Conservation (phyloP, 352 stramenopile species). For the Globisporangium mamillatum region DNA sequence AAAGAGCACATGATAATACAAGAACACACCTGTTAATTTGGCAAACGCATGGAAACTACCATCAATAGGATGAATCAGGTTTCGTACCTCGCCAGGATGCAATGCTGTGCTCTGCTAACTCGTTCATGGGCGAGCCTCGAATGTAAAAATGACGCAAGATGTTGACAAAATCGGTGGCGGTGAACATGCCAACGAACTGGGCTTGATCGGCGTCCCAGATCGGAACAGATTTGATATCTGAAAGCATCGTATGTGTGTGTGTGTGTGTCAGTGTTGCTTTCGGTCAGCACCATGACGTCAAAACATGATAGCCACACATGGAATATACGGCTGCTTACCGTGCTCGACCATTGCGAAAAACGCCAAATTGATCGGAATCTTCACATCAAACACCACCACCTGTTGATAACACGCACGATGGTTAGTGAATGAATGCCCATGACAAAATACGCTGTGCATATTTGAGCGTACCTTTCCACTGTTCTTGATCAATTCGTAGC, state of each 20-base stretch:
- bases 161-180: conserved; percentile 98
- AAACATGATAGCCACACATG: neutral
- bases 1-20: neutral
- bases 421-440: neutral
- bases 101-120: conserved; percentile 84
- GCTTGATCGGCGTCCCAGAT: conserved; percentile 95
- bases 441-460: neutral
- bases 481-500: conserved; percentile 96
- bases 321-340: conserved; percentile 51
- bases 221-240: conserved; percentile 97
- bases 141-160: conserved; percentile 94
- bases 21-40: neutral
- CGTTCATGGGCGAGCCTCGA: conserved; percentile 88
- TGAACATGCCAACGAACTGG: conserved; percentile 97
- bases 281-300: neutral
- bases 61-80: neutral
- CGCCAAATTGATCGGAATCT: conserved; percentile 98
- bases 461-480: conserved; percentile 82
- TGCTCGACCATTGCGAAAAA: conserved; percentile 99
- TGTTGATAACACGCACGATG: conserved; percentile 7
- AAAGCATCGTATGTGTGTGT: neutral
- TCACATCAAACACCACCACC: conserved; percentile 98
- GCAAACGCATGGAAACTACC: neutral
- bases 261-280: neutral
- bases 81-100: conserved; percentile 73